Evolutionary conservation across 1,284 basidiomycete species (phyloP), one percentile per base, ranked within the genome.

Genomic region (Cerrena zonata): DNA sequence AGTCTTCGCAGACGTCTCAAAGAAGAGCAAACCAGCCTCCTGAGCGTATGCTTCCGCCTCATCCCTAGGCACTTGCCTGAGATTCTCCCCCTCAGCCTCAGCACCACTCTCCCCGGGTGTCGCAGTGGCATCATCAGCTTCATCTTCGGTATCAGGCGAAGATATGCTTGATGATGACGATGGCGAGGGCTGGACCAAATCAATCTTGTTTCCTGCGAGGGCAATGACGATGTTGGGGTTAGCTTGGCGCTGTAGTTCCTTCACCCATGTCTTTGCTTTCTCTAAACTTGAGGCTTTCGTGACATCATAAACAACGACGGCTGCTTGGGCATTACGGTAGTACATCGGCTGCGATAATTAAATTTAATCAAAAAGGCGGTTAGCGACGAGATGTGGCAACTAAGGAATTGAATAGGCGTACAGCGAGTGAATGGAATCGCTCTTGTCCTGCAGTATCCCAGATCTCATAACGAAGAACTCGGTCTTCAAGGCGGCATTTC

Each of bases 241-340:
- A 36, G 96, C 95, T 68, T 99, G 95, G 56, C 96, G 84, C 71
- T 99, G 96, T 23, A 99, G 80, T 73, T 99, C 95, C 76, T 98
- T 99, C 57, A 99, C 94, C 95, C 95, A 99, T 30, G 93, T 94
- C 76, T 99, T 99, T 53, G 95, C 95, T 71, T 99, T 99, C 70
- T 99, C 96, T 56, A 99, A 80, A 61, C 94, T 97, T 51, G 89
- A 82, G 52, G 87, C 86, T 68, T 94, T 94, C 49, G 92, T 95
- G 51, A 99, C 87, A 68, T 99, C 95, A 72, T 98, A 99, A 24
- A 98, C 94, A 25, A 99, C 95, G 34, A 98, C 93, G 40, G 94
- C 95, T 5, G 95, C 95, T 69, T 98, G 94, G 10, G 95, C 94
- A 62, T 99, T 97, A 64, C 95, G 89, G 70, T 98, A 99, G 74